Evolutionary conservation across 2,329 filamentous ascomycete genomes (phyloP).

Genomic region (Colletotrichum sp.): DNA sequence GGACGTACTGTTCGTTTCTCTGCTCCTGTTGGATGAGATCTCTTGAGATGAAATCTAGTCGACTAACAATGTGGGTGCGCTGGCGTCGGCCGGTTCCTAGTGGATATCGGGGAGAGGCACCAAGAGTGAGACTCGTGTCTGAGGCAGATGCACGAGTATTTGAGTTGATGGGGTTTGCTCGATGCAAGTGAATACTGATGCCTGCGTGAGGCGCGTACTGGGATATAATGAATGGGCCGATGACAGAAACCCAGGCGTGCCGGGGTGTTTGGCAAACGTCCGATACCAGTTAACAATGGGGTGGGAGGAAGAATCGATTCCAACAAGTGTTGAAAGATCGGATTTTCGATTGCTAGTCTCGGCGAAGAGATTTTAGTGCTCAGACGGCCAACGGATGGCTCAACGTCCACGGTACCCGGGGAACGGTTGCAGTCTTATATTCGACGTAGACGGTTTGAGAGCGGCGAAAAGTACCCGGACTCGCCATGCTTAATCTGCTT

Average conservation of each 20-base stretch:
- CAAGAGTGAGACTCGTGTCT: slow-evolving; percentile 19
- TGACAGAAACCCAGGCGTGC: background rate
- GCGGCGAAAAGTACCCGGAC: background rate
- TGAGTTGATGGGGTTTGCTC: background rate
- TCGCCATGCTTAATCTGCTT: background rate
- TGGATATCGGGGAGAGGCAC: background rate
- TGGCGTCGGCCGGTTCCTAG: slow-evolving; percentile 5
- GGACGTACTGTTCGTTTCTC: slow-evolving; percentile 17
- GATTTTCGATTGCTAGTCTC: background rate
- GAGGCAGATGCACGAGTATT: background rate
- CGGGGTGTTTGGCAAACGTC: background rate
- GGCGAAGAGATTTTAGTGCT: background rate
- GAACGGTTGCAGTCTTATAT: slow-evolving; percentile 23
- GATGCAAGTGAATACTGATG: background rate
- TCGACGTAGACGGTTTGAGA: slow-evolving; percentile 9
- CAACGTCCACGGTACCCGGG: slow-evolving; percentile 12
- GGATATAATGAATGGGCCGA: background rate
- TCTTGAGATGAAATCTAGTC: background rate
- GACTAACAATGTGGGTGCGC: background rate
- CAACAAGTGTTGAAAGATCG: background rate
- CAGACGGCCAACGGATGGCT: background rate
- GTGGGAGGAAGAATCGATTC: background rate
- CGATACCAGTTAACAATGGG: background rate
- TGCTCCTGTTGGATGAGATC: background rate
- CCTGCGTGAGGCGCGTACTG: background rate